A percentile compares a stretch with the other conserved stretches of the same genome.
Evolutionary conservation across 2,329 filamentous ascomycete genomes (phyloP).

Genomic region (Ophiosphaerella korrae): DNA sequence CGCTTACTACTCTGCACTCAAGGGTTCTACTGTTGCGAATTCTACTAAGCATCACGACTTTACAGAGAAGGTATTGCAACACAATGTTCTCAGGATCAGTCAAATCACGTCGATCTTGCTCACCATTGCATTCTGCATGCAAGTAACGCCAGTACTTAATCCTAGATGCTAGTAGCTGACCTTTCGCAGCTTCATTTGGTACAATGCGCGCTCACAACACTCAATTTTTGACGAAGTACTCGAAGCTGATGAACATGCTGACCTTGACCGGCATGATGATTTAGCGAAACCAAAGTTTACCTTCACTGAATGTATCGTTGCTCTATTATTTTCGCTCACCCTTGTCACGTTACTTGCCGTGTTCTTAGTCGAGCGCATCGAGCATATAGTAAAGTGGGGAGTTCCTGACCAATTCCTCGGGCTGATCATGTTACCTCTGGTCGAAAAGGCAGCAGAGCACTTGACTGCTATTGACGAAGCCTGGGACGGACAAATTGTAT

Average conservation of each 20-base stretch:
- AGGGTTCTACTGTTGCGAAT: constrained; percentile 37
- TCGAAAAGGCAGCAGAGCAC: constrained; percentile 87
- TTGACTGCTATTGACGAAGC: constrained; percentile 84
- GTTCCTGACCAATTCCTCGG: constrained; percentile 63
- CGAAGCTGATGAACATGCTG: constrained; percentile 70
- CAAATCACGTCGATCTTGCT: constrained; percentile 44
- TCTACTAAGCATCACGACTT: constrained; percentile 36
- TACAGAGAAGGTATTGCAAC: constrained; percentile 39
- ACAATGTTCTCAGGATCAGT: constrained; percentile 44
- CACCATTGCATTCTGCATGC: constrained; percentile 43
- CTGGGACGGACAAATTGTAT: constrained; percentile 73
- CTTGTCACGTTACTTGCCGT: constrained; percentile 76
- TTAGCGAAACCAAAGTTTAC: constrained; percentile 70
- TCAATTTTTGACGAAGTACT: constrained; percentile 78
- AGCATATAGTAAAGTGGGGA: constrained; percentile 60
- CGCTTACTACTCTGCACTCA: constrained; percentile 52
- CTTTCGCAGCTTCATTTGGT: constrained; percentile 66
- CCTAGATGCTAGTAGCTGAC: constrained; percentile 63
- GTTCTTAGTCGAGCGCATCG: constrained; percentile 75
- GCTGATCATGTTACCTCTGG: constrained; percentile 77
- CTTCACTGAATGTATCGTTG: constrained; percentile 72
- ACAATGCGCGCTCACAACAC: constrained; percentile 77
- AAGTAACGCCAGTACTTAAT: constrained; percentile 56
- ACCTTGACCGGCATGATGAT: constrained; percentile 67
- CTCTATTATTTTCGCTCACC: constrained; percentile 66